phyloP scores from a whole-genome alignment of 352 stramenopile genomes.

The Pilasporangium apinafurcum region DNA sequence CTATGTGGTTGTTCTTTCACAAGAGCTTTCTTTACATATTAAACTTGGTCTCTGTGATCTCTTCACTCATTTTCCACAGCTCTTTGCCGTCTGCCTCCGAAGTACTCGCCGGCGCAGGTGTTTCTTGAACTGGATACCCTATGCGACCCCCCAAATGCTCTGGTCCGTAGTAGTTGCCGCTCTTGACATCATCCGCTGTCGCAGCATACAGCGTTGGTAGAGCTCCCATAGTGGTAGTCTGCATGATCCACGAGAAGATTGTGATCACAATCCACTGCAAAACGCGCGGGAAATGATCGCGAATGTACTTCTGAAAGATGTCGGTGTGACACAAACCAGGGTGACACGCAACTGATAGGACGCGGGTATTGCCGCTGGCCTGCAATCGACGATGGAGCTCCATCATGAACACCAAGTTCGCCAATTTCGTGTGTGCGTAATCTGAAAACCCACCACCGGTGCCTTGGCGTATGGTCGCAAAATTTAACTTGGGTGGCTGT shows the following conservation, averaged over 20 bases:
- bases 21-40: conserved; percentile 5
- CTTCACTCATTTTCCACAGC: conserved; percentile 13
- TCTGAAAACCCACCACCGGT: conserved; percentile 7
- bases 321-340: conserved; percentile 42
- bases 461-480: conserved; percentile 1
- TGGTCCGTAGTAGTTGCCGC: conserved; percentile 47
- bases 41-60: conserved; percentile 8
- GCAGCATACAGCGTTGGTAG: conserved; percentile 53
- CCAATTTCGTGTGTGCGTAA: conserved; percentile 53
- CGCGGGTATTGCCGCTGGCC: conserved; percentile 19
- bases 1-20: no score
- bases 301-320: conserved; percentile 43
- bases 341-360: conserved; percentile 44
- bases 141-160: conserved; percentile 29
- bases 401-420: conserved; percentile 57
- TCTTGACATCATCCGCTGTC: conserved; percentile 24
- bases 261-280: conserved; percentile 27
- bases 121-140: conserved; percentile 37
- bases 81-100: conserved; percentile 3
- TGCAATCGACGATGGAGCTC: conserved; percentile 42
- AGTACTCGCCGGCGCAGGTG: conserved; percentile 16
- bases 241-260: conserved; percentile 35
- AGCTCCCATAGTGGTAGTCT: conserved; percentile 30
- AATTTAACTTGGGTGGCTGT: conserved; percentile 7
- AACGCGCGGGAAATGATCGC: conserved; percentile 19